Evolutionary conservation across 1,284 basidiomycete genomes (phyloP).

Genomic region (Malassezia equina): DNA sequence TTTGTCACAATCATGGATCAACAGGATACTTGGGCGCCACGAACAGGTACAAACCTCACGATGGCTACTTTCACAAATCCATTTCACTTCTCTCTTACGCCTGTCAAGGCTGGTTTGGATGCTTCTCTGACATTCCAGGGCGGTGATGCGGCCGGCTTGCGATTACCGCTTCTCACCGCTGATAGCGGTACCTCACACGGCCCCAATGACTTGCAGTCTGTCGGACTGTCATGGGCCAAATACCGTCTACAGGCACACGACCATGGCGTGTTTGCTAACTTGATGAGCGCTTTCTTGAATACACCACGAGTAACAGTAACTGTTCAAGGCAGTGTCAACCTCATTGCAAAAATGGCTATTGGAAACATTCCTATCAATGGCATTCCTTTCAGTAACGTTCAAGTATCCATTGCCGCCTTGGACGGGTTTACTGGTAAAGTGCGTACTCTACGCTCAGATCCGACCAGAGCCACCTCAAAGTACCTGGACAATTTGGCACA

Average conservation of each 20-base stretch:
- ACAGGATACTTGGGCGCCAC: conserved; percentile 26
- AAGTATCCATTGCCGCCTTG: conserved; percentile 53
- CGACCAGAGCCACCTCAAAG: not conserved
- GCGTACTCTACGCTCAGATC: conserved; percentile 50
- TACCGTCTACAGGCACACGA: conserved; percentile 56
- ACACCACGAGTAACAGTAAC: conserved; percentile 52
- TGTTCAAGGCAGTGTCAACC: conserved; percentile 57
- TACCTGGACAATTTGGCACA: not conserved
- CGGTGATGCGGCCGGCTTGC: conserved; percentile 57
- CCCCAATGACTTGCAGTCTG: conserved; percentile 53
- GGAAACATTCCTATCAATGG: conserved; percentile 61
- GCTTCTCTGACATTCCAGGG: conserved; percentile 55
- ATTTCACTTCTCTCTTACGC: conserved; percentile 65
- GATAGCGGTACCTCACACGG: conserved; percentile 61
- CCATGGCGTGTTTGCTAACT: conserved; percentile 54
- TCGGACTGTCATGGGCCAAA: conserved; percentile 56
- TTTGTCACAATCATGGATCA: conserved; percentile 53
- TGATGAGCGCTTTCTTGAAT: conserved; percentile 59
- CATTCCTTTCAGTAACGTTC: conserved; percentile 59
- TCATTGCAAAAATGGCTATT: conserved; percentile 59
- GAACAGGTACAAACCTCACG: conserved; percentile 51
- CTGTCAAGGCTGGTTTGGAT: conserved; percentile 55
- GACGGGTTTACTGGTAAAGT: conserved; percentile 25
- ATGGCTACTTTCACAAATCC: conserved; percentile 64
- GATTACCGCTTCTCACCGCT: conserved; percentile 52